A percentile compares a stretch with the other conserved stretches of the same genome.
Evolutionary conservation across 2,329 filamentous ascomycete species (phyloP).

Genomic region (Aspergillus quadricinctus): DNA sequence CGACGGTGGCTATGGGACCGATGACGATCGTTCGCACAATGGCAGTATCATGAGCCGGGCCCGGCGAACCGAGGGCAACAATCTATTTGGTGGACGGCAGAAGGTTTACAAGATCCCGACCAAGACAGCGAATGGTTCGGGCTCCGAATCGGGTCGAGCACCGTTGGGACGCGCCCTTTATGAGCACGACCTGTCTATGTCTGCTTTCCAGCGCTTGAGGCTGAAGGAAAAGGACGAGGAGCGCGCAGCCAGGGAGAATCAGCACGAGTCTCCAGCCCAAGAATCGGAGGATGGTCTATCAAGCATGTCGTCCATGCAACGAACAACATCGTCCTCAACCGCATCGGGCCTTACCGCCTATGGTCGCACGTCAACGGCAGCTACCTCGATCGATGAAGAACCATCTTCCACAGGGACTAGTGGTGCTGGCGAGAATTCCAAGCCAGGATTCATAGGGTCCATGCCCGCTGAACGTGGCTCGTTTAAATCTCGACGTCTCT

Average conservation of each 20-base stretch:
- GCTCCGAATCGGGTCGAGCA: conserved; percentile 26
- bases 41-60: conserved; percentile 79
- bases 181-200: conserved; percentile 78
- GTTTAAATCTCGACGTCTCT: conserved; percentile 69
- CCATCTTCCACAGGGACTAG: conserved; percentile 20
- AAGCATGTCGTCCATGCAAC: conserved; percentile 65
- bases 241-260: conserved; percentile 37
- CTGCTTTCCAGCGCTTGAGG: conserved; percentile 75
- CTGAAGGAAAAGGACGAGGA: conserved; percentile 49
- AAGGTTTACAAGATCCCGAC: conserved; percentile 85
- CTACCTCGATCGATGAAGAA: conserved; percentile 83
- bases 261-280: conserved; percentile 34
- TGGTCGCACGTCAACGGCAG: conserved; percentile 75
- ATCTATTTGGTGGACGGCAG: conserved; percentile 88
- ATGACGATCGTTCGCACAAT: conserved; percentile 58
- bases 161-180: conserved; percentile 67
- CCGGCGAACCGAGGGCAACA: conserved; percentile 83
- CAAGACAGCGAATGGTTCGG: conserved; percentile 34
- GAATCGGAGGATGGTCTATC: conserved; percentile 47
- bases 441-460: conserved; percentile 22
- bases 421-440: conserved; percentile 17
- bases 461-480: conserved; percentile 58
- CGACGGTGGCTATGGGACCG: conserved; percentile 53
- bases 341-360: conserved; percentile 66
- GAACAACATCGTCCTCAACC: conserved; percentile 81